These are phyloP conservation scores for Polyporus tsugae DNA, from an alignment of 1,284 basidiomycete genomes.

Conservation along the genomic window DNA sequence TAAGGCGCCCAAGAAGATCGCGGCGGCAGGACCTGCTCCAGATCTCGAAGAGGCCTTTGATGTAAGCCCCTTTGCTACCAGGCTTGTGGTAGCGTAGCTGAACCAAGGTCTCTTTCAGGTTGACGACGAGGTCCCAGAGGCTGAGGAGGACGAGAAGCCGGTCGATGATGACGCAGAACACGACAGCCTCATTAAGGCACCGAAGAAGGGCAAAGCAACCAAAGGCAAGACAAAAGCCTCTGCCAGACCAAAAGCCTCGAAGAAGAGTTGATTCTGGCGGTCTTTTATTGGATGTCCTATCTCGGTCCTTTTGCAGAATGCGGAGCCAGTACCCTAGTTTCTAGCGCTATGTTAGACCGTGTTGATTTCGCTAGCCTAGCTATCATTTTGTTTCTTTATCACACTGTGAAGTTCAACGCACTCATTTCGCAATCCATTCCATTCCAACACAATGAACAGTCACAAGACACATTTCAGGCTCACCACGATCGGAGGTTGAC, in stretches of 20 bases:
- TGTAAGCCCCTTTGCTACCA: constrained; percentile 41
- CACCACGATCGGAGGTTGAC: neutral
- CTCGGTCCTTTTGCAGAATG: constrained; percentile 4
- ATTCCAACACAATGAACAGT: neutral
- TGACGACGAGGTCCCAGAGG: constrained; percentile 52
- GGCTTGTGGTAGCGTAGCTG: constrained; percentile 33
- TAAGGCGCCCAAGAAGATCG: constrained; percentile 80
- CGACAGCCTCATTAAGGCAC: constrained; percentile 61
- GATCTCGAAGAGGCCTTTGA: constrained; percentile 91
- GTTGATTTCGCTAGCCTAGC: neutral
- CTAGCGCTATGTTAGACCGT: neutral
- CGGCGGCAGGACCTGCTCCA: constrained; percentile 73
- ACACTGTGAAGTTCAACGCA: neutral
- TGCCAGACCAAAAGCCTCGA: constrained; percentile 35
- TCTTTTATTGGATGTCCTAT: neutral
- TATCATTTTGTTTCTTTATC: neutral
- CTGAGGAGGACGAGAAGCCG: constrained; percentile 47
- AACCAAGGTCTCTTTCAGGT: constrained; percentile 35
- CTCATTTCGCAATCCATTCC: neutral
- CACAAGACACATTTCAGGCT: neutral
- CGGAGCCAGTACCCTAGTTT: neutral
- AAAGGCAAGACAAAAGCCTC: constrained; percentile 31
- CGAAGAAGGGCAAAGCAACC: constrained; percentile 45
- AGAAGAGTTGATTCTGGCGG: constrained; percentile 26
- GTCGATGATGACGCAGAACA: constrained; percentile 51